Base-by-base conservation (phyloP, 805 yeast species). In the Yamadazyma paraphyllophila region DNA sequence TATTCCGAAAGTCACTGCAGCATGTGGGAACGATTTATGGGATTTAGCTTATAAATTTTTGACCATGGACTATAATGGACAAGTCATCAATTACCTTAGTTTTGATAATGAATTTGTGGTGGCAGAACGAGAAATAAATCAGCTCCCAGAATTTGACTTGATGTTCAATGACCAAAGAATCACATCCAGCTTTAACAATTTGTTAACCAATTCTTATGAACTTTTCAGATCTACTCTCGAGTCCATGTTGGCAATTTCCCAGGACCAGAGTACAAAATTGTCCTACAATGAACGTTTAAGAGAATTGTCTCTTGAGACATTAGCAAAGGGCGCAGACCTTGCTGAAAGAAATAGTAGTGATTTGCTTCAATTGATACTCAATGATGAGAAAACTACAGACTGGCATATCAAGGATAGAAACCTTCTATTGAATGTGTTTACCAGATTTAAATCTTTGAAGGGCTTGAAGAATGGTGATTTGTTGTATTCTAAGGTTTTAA, bases 261-360 rank as follows among this genome's bases (percentile, higher is more conserved):
- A 69, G 47, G 50, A 54, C 3, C 52, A 53, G 30, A 65, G 76
- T 41, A 74, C 74, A 4, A 63, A 64, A 13, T 53, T 64, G 15
- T 50, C 55, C 1, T 74, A 66, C 48, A 73, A 78, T n/a, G 63
- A 61, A 7, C 71, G 76, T 45, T 63, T 80, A 49, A 69, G 92
- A 47, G 59, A 71, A 3, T 82, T 83, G 52, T 74, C 79, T 2
- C 67, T 90, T 13, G 78, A 79, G 46, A 75, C 82, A 0, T 68
- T 91, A 45, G 61, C 66, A 12, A 63, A 71, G 17, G 67, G 83
- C n/a, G 89, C 96, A 1, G 66, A 69, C 11, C 52, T 87, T 32
- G 92, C 89, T 1, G 97, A 92, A 61, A 62, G 66, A 14, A 77
- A 85, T 54, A 79, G 84, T 2, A 51, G 66, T 2, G 67, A 65